phyloP scores from a whole-genome alignment of 176 grass and related monocot species.

The Carex cristatella region DNA sequence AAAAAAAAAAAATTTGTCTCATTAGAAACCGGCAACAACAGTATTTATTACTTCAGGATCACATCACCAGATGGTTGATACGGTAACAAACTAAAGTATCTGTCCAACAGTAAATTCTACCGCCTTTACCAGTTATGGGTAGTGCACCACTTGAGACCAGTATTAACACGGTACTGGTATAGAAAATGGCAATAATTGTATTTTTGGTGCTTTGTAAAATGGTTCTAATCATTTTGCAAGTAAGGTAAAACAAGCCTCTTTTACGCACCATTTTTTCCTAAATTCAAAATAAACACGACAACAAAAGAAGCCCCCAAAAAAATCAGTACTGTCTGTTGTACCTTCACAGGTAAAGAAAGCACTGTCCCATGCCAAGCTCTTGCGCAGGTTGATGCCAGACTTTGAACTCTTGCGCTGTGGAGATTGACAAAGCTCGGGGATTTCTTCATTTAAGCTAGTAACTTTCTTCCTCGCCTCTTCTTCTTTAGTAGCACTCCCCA shows the following conservation, averaged over 20 bases:
- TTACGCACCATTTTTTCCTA: background rate
- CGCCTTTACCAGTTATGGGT: background rate
- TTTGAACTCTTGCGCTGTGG: slow-evolving; percentile 39
- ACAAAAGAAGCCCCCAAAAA: background rate
- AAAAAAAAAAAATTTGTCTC: background rate
- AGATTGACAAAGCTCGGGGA: slow-evolving; percentile 39
- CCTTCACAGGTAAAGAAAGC: slow-evolving; percentile 85
- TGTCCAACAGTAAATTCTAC: background rate
- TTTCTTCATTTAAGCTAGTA: slow-evolving; percentile 17
- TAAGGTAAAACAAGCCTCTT: background rate
- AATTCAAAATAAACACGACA: background rate
- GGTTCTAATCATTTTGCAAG: background rate
- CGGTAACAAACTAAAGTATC: background rate
- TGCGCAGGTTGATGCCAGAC: slow-evolving; percentile 44
- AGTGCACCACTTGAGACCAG: background rate
- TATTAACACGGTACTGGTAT: background rate
- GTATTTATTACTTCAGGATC: background rate
- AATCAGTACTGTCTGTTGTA: background rate
- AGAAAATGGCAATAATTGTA: background rate
- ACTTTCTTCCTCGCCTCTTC: slow-evolving; percentile 11
- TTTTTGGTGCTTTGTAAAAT: background rate
- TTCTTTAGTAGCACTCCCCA: background rate
- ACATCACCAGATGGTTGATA: background rate
- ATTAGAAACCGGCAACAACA: background rate
- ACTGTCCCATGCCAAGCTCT: slow-evolving; percentile 83